These are phyloP conservation scores for Fraxinus greggii DNA, from an alignment of 305 asterid species.

Conservation along the genomic window DNA sequence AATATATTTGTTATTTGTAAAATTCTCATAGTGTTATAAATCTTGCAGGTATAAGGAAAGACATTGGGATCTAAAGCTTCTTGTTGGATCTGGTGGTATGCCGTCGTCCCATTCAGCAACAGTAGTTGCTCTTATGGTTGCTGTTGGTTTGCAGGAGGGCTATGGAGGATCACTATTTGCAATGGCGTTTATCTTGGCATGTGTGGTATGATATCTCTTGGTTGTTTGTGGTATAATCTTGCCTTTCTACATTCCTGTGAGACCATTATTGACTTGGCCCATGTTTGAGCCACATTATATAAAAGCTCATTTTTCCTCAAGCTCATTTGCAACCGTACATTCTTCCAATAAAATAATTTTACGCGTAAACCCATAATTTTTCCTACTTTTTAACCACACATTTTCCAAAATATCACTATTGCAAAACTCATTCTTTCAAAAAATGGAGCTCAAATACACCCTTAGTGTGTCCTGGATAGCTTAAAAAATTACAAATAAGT, in stretches of 20 bases:
- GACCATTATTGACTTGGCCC: not conserved
- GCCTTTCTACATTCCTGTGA: not conserved
- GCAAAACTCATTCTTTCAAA: too few relatives aligned
- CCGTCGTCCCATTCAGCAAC: constrained; percentile 98
- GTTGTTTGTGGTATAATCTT: not conserved
- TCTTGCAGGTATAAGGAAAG: constrained; percentile 85
- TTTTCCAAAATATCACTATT: too few relatives aligned
- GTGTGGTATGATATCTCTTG: constrained; percentile 60
- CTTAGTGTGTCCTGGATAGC: not conserved
- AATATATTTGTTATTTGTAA: constrained; percentile 12
- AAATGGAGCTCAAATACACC: too few relatives aligned
- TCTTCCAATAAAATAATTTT: too few relatives aligned
- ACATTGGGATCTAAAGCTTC: constrained; percentile 74
- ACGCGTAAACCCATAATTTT: too few relatives aligned
- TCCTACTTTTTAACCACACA: too few relatives aligned
- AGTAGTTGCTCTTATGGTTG: constrained; percentile 81
- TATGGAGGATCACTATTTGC: constrained; percentile 80
- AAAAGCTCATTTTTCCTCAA: too few relatives aligned
- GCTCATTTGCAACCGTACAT: too few relatives aligned
- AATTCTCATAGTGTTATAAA: constrained; percentile 34
- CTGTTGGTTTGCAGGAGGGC: constrained; percentile 78
- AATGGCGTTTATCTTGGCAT: constrained; percentile 65
- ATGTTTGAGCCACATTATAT: not conserved
- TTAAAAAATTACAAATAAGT: not conserved
- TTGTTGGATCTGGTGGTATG: constrained; percentile 94